Base-by-base conservation (phyloP, 1,284 basidiomycete species). In the Ceratobasidium sp. region DNA sequence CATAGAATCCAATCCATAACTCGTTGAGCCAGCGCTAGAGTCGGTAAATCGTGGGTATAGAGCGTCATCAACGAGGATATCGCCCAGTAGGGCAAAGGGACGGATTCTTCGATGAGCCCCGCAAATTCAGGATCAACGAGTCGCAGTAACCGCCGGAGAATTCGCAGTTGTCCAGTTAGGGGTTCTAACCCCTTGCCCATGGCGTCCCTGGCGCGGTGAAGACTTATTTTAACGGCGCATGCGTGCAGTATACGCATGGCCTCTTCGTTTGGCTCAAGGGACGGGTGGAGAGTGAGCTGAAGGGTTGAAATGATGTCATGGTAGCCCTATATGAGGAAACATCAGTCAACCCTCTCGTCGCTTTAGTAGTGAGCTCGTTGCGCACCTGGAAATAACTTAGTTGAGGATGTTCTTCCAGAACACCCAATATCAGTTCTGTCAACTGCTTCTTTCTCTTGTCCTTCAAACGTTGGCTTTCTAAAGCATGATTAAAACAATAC, bases 261-360 rank as follows among this genome's bases (percentile, higher is more conserved):
- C 48, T 69, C 74, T 57, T 57, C 65, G 29, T 74, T 74, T 14
- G 31, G 41, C 50, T 62, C 66, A 22, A 74, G 31, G n/a, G 41
- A 53, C 22, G 63, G 72, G 57, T 73, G 91, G 8, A 96, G 85
- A 0, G 95, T 96, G 33, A 98, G 86, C 78, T 93, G 93, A 0
- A 98, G 78, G 14, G 98, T 94, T 0, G 94, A 92, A 41, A 95
- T 86, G 59, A 98, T 94, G 80, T 98, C 96, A 81, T 98, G 96
- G 81, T 95, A 97, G 51, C 96, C 96, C 90, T 95, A 80, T 29
- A 47, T 17, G 36, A 41, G 36, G 36, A 41, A 41, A 41, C 36
- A 53, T 31, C 31, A 71, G 65, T 67, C 44, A 31, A 48, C 11
- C 41, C 31, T 19, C 56, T 19, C 8, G n/a, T 14, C 14, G 36